A percentile compares a stretch with the other conserved stretches of the same genome.
phyloP scores from a whole-genome alignment of 2,329 filamentous ascomycete genomes.

The Drechslera avenae region DNA sequence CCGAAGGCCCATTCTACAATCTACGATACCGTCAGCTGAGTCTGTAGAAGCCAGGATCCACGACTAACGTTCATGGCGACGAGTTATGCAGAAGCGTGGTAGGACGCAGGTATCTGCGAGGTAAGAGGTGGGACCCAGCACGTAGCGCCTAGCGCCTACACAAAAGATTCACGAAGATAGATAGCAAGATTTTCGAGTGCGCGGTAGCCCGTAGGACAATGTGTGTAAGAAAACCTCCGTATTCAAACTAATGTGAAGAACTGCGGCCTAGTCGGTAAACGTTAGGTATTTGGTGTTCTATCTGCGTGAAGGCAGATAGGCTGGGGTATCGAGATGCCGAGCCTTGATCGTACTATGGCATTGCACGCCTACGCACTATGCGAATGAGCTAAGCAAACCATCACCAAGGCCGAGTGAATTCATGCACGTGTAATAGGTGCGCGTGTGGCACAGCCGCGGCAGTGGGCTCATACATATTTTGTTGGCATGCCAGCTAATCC shows the following conservation, averaged over 20 bases:
- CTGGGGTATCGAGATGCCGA: slow-evolving; percentile 12
- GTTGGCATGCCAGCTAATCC: slow-evolving; percentile 14
- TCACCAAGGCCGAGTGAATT: not conserved
- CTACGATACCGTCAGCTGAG: slow-evolving; percentile 3
- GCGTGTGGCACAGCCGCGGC: slow-evolving; percentile 3
- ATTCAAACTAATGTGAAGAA: not conserved
- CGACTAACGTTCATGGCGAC: slow-evolving; percentile 54
- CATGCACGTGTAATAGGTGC: slow-evolving; percentile 5
- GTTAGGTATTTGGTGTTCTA: slow-evolving; percentile 8
- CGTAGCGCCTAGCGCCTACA: slow-evolving; percentile 6
- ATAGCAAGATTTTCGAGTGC: not conserved
- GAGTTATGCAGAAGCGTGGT: slow-evolving; percentile 13
- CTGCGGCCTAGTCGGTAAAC: not conserved
- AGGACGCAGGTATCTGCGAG: slow-evolving; percentile 1
- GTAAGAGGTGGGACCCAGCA: slow-evolving; percentile 8
- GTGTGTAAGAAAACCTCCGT: not conserved
- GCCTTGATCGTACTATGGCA: slow-evolving; percentile 4
- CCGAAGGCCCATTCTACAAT: slow-evolving; percentile 99
- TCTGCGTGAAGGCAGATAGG: slow-evolving; percentile 7
- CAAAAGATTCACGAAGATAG: not conserved
- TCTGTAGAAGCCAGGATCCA: not conserved
- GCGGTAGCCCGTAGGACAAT: not conserved
- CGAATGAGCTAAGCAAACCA: not conserved
- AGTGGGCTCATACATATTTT: not conserved
- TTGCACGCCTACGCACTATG: not conserved